Percentiles rank a stretch among this genome's conserved stretches.
phyloP scores from a whole-genome alignment of 2,329 filamentous ascomycete species.

The Aspergillus sp. region DNA sequence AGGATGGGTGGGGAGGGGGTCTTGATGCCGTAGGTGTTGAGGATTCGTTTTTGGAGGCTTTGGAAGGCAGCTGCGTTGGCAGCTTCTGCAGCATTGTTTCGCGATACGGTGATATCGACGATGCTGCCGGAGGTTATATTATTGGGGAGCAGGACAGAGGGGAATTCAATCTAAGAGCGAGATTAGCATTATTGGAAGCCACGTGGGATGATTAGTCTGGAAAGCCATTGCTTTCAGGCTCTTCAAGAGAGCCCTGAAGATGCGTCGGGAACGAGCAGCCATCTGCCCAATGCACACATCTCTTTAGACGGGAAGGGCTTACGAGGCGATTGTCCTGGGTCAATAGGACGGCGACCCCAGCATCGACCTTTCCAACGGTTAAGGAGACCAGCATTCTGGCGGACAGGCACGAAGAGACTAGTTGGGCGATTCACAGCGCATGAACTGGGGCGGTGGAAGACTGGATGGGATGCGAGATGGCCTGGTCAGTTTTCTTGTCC shows the following conservation, averaged over 20 bases:
- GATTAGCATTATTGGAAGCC: conserved; percentile 8
- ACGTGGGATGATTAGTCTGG: conserved; percentile 14
- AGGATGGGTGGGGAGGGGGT: conserved; percentile 78
- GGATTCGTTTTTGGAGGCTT: conserved; percentile 86
- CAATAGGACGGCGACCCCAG: conserved; percentile 93
- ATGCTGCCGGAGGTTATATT: conserved; percentile 96
- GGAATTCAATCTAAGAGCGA: conserved; percentile 84
- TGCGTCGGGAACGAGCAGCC: conserved; percentile 1
- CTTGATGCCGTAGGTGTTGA: conserved; percentile 79
- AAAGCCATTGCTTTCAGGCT: not conserved
- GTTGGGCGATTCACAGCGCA: conserved; percentile 6
- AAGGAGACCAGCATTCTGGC: conserved; percentile 87
- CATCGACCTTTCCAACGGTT: conserved; percentile 98
- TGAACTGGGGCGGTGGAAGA: conserved; percentile 6
- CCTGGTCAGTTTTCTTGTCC: not conserved
- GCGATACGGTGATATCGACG: conserved; percentile 93
- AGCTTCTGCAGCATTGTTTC: conserved; percentile 79
- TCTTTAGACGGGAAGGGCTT: conserved; percentile 44
- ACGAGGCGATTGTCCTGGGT: conserved; percentile 97
- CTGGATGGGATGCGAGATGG: not conserved
- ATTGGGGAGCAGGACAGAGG: conserved; percentile 91
- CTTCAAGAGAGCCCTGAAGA: not conserved
- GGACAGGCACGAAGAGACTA: conserved; percentile 13
- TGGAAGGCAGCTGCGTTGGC: conserved; percentile 77
- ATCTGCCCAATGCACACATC: conserved; percentile 9